phyloP scores from a whole-genome alignment of 331 rosid species.

The Malus hybrid region DNA sequence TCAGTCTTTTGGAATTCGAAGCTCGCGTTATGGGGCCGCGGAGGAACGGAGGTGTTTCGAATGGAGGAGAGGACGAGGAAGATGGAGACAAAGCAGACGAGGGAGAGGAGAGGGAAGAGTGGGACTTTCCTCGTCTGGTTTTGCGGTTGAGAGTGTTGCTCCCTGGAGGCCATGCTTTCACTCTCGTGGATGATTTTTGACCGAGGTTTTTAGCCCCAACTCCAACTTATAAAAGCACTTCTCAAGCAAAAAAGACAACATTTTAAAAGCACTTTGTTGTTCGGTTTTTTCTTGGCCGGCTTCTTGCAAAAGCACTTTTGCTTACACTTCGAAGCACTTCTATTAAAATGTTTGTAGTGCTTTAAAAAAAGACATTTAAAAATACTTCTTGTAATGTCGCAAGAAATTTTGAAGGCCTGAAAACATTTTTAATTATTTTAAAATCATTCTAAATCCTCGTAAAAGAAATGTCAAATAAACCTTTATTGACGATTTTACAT shows the following conservation, averaged over 20 bases:
- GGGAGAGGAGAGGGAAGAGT: slow-evolving; percentile 69
- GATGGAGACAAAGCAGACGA: slow-evolving; percentile 63
- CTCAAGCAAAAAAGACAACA: background rate
- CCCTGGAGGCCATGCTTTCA: slow-evolving; percentile 34
- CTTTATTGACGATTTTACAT: too few species aligned
- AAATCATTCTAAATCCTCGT: too few species aligned
- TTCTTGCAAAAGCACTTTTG: background rate
- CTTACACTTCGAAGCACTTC: background rate
- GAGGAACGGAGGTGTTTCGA: slow-evolving; percentile 30
- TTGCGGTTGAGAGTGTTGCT: slow-evolving; percentile 5
- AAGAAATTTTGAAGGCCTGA: too few species aligned
- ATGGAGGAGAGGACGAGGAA: slow-evolving; percentile 59
- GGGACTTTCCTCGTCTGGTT: slow-evolving; percentile 48
- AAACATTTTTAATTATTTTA: too few species aligned
- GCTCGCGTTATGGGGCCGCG: slow-evolving; percentile 18
- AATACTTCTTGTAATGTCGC: too few species aligned
- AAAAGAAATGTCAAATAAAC: too few species aligned
- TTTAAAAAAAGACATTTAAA: too few species aligned
- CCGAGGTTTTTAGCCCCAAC: background rate
- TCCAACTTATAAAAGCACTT: background rate
- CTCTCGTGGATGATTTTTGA: background rate
- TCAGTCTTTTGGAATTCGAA: slow-evolving; percentile 18
- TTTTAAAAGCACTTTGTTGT: background rate
- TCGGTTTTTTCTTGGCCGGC: background rate
- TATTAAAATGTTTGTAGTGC: too few species aligned